phyloP scores from a whole-genome alignment of 805 yeast species.

The Saccharomycopsis javanensis region DNA sequence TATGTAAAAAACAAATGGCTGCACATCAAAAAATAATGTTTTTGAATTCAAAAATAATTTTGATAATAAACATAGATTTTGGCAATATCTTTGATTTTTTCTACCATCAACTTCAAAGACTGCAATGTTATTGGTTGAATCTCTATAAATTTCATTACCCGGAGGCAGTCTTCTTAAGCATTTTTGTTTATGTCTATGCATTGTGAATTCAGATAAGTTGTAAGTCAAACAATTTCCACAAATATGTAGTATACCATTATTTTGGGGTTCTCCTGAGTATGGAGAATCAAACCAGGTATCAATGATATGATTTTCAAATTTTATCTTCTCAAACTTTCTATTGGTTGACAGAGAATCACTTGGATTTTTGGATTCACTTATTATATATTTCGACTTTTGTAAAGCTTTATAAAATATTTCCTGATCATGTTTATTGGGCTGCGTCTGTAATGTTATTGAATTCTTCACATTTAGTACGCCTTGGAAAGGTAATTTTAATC shows the following conservation, averaged over 20 bases:
- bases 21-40: constrained; percentile 88
- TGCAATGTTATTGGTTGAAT: constrained; percentile 47
- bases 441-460: constrained; percentile 49
- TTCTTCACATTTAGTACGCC: constrained; percentile 54
- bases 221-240: constrained; percentile 83
- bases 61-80: constrained; percentile 80
- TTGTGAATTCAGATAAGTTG: constrained; percentile 56
- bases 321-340: constrained; percentile 45
- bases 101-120: constrained; percentile 93
- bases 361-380: constrained; percentile 23
- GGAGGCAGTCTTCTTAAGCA: constrained; percentile 74
- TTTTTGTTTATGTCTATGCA: constrained; percentile 62
- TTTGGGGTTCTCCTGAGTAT: constrained; percentile 77
- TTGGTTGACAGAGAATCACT: background rate
- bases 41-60: constrained; percentile 85
- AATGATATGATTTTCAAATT: constrained; percentile 62
- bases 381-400: constrained; percentile 32
- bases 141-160: constrained; percentile 83
- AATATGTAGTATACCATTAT: constrained; percentile 51
- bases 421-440: constrained; percentile 47
- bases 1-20: constrained; percentile 86
- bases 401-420: constrained; percentile 35
- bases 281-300: constrained; percentile 93
- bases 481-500: constrained; percentile 50
- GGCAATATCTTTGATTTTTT: constrained; percentile 72